phyloP scores from a whole-genome alignment of 306 rosid genomes.

The Casuarina cunninghamiana region DNA sequence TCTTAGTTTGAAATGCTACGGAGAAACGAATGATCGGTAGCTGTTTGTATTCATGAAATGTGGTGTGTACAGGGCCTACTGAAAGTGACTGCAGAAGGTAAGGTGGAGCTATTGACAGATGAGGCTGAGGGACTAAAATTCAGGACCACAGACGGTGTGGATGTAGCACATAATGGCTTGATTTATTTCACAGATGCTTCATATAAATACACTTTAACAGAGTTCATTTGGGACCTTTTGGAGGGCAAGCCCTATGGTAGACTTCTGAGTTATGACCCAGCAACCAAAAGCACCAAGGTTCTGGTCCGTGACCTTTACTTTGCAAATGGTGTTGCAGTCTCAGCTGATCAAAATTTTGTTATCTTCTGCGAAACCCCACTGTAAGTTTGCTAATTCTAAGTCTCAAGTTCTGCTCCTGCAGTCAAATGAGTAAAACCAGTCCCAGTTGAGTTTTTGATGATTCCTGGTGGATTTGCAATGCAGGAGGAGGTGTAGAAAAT shows the following conservation, averaged over 20 bases:
- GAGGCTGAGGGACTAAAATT: constrained; percentile 49
- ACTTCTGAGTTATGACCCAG: constrained; percentile 54
- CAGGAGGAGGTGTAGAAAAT: constrained; percentile 62
- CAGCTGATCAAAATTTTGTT: constrained; percentile 55
- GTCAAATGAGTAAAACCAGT: too few relatives aligned
- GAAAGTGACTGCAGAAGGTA: constrained; percentile 41
- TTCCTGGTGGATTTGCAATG: not conserved
- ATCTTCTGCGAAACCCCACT: constrained; percentile 56
- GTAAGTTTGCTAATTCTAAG: constrained; percentile 29
- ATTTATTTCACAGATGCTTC: constrained; percentile 71
- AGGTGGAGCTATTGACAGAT: constrained; percentile 42
- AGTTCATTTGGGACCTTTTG: constrained; percentile 28
- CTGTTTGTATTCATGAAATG: not conserved
- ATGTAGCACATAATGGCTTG: constrained; percentile 52
- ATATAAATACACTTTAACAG: constrained; percentile 36
- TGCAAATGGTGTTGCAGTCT: constrained; percentile 57
- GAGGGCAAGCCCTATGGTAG: constrained; percentile 70
- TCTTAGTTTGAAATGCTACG: too few relatives aligned
- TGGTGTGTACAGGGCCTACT: constrained; percentile 52
- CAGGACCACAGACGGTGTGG: constrained; percentile 54
- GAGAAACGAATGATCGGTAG: not conserved
- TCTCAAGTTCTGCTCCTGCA: not conserved
- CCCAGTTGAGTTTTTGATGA: not conserved
- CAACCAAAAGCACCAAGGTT: constrained; percentile 48
- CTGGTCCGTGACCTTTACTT: constrained; percentile 52